Evolutionary conservation across 2,329 filamentous ascomycete species (phyloP), one percentile per base, ranked within the genome.

Genomic region (Phaeophleospora eucalypticola): DNA sequence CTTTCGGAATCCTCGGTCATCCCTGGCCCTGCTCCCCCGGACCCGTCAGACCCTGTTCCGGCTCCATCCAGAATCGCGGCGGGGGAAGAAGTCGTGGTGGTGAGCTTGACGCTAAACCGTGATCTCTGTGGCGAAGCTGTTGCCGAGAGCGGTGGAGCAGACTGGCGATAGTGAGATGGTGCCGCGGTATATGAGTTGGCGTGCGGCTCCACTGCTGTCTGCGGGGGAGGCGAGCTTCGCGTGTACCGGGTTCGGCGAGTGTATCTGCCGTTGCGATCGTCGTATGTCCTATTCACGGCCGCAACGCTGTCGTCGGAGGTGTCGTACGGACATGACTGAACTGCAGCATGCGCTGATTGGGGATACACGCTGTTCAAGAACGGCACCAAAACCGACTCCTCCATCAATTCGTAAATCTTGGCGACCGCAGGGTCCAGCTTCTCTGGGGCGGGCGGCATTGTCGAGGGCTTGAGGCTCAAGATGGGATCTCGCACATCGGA

Each of bases 371-470:
- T 79, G 68, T 95, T 91, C 44, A 97, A 77, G 64, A 97, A 98
- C 0, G 91, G 90, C 0, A 95, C 83, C 42, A 97, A 76, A 0
- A 97, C 87, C 3, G 90, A 96, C 65, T 97, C 93, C 60, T 95
- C 94, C 90, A 98, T 97, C 46, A 98, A 75, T 58, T 97, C 93
- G 66, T 91, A 90, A 34, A 96, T 87, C 51, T 95, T 94, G 52
- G 80, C 79, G 18, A 95, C 86, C 16, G 93, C 89, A 41, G 87
- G 80, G 50, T 94, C 86, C 14, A 98, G 75, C 45, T 83, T 80
- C 34, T 84, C 80, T 1, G 93, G 90, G 48, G 81, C 72, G 4
- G 84, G 85, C 4, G 91, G 89, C 0, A 82, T 75, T 4, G 75
- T 71, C 1, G 72, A 68, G 12, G 77, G 69, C 50, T 74, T 75